Percentiles rank a stretch among this genome's conserved stretches.
Evolutionary conservation across 345 rosid species (phyloP).

Genomic region (Citropsis articulata): DNA sequence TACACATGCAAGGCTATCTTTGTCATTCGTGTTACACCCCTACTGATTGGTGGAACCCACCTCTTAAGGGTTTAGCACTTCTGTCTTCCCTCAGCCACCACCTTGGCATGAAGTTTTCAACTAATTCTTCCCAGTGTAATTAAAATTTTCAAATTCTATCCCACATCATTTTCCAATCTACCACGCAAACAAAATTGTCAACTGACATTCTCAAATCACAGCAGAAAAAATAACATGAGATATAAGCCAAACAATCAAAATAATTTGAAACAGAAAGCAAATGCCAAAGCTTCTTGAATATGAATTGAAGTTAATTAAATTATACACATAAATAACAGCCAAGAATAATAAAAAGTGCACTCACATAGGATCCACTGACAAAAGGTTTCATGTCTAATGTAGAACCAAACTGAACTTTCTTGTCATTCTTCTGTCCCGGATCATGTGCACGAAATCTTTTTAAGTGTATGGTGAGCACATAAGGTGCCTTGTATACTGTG

Average conservation of each 20-base stretch:
- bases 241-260: not conserved
- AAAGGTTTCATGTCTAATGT: constrained; percentile 81
- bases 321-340: constrained; percentile 2
- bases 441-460: constrained; percentile 84
- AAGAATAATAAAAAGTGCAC: constrained; percentile 28
- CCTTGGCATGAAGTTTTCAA: not conserved
- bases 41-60: not conserved
- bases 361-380: constrained; percentile 73
- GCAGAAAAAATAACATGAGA: not conserved
- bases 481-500: constrained; percentile 80
- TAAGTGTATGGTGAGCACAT: constrained; percentile 79
- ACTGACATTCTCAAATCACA: not conserved
- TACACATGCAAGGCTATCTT: not conserved
- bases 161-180: not conserved
- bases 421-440: constrained; percentile 71
- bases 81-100: not conserved
- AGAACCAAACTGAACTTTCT: constrained; percentile 59
- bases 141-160: not conserved
- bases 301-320: not conserved
- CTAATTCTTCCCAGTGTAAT: not conserved
- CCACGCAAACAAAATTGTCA: not conserved
- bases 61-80: not conserved
- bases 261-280: not conserved
- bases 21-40: not conserved
- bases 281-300: not conserved